Evolutionary conservation across 1,284 basidiomycete species (phyloP), one percentile per base, ranked within the genome.

Genomic region (Singerocomus rubriflavus): DNA sequence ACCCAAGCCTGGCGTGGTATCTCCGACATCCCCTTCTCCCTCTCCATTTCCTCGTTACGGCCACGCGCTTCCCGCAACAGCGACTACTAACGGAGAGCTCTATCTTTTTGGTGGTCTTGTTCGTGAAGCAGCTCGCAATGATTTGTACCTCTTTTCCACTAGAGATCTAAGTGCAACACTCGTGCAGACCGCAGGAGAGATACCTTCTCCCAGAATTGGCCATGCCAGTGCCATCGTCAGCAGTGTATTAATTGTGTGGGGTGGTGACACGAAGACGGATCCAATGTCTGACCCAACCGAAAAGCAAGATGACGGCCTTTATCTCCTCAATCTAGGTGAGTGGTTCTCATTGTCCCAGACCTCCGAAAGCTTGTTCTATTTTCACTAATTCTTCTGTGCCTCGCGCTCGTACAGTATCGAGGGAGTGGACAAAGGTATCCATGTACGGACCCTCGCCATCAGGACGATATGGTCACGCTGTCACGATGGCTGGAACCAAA

Each of bases 51-150:
- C 97, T 13, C 87, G 97, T 48, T 99, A 99, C 66, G 97, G 97
- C 11, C 93, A 98, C 64, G 91, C 95, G 3, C 82, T 98, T n/a
- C 96, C 97, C 21, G 82, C 91, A 12, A 84, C 82, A 40, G 84
- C 91, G 2, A 89, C 88, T 11, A 67, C 82, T 16, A 82, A 78
- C 7, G 96, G 96, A 25, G 95, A 99, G 64, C 83, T 99, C 57
- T 95, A 94, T 71, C 80, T 99, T 52, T 99, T 99, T 64, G 97
- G 97, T 60, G 97, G 97, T 57, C 85, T 99, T 46, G 95, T 99
- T 14, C 83, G 88, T 37, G 96, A 99, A 66, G 76, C 82, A 31
- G 89, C 95, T 44, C 83, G 89, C 58, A 98, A 98, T 71, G 97
- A 99, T 71, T 78, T 99, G 43, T 99, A 97, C 71, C 77, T 93